phyloP scores from a whole-genome alignment of 805 yeast species.

The Priceomyces fermenticarens region DNA sequence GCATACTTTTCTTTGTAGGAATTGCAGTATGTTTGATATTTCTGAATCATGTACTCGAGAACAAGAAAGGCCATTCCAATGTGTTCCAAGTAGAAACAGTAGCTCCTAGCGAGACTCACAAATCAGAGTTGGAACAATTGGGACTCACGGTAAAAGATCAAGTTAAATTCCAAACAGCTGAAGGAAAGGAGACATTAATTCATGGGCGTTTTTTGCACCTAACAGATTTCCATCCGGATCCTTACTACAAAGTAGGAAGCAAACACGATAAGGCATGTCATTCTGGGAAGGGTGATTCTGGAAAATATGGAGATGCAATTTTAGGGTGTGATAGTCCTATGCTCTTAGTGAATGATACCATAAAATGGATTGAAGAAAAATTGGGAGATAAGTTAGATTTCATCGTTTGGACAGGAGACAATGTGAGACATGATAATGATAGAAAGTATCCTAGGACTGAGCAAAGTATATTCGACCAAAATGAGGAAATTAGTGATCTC shows the following conservation, averaged over 20 bases:
- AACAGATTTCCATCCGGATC: conserved; percentile 87
- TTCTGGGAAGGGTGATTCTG: conserved; percentile 50
- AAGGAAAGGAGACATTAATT: conserved; percentile 27
- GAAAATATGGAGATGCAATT: conserved; percentile 71
- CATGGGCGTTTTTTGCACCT: conserved; percentile 84
- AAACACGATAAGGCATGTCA: conserved; percentile 55
- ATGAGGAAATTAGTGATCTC: conserved; percentile 50
- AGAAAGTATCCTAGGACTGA: conserved; percentile 73
- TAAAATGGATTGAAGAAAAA: conserved; percentile 63
- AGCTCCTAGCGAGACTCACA: not conserved
- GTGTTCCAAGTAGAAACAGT: not conserved
- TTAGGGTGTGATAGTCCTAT: conserved; percentile 78
- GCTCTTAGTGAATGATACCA: conserved; percentile 55
- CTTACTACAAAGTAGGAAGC: conserved; percentile 53
- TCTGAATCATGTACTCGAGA: not conserved
- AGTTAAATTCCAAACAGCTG: conserved; percentile 19
- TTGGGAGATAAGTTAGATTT: conserved; percentile 77
- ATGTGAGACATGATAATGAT: conserved; percentile 81
- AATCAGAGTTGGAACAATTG: conserved; percentile 12
- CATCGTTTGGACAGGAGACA: conserved; percentile 90
- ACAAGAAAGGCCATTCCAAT: not conserved
- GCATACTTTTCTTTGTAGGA: too few relatives aligned
- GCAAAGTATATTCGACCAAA: conserved; percentile 64
- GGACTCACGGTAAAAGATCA: conserved; percentile 36
- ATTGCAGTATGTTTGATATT: not conserved